A percentile compares a stretch with the other conserved stretches of the same genome.
phyloP scores from a whole-genome alignment of 176 grass and related monocot genomes.

The Ananas comosus region DNA sequence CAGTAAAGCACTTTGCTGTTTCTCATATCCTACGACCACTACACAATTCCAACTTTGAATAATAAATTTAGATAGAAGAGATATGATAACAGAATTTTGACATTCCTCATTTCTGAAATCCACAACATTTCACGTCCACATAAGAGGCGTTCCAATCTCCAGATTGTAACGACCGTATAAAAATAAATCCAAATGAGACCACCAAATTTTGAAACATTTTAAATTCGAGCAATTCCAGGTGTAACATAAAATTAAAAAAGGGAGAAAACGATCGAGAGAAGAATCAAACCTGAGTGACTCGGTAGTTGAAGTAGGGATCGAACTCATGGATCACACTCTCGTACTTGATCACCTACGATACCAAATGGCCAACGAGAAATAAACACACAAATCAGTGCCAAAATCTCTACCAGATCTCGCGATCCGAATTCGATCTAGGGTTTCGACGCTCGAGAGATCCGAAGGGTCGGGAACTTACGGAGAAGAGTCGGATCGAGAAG shows the following conservation, averaged over 20 bases:
- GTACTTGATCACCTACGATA: conserved; percentile 85
- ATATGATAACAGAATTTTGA: no score
- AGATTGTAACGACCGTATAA: no score
- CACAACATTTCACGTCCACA: no score
- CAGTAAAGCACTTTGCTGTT: neutral
- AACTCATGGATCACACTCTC: conserved; percentile 99
- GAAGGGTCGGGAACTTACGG: conserved; percentile 51
- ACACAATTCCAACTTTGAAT: no score
- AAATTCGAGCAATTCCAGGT: no score
- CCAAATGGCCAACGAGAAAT: neutral
- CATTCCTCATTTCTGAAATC: no score
- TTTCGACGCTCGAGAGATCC: conserved; percentile 16
- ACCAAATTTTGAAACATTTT: no score
- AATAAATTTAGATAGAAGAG: no score
- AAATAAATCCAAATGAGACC: no score
- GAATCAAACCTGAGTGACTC: conserved; percentile 84
- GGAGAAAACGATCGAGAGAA: neutral
- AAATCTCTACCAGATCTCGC: neutral
- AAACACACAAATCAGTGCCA: conserved; percentile 3
- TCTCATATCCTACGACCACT: neutral
- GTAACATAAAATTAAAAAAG: neutral
- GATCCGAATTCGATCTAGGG: conserved; percentile 23
- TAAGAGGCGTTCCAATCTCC: no score
- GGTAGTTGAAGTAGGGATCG: conserved; percentile 98
- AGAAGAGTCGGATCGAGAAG: conserved; percentile 99